Base-by-base conservation (phyloP, 371 early-diverging fungal genomes). In the Dichotomocladium elegans region DNA sequence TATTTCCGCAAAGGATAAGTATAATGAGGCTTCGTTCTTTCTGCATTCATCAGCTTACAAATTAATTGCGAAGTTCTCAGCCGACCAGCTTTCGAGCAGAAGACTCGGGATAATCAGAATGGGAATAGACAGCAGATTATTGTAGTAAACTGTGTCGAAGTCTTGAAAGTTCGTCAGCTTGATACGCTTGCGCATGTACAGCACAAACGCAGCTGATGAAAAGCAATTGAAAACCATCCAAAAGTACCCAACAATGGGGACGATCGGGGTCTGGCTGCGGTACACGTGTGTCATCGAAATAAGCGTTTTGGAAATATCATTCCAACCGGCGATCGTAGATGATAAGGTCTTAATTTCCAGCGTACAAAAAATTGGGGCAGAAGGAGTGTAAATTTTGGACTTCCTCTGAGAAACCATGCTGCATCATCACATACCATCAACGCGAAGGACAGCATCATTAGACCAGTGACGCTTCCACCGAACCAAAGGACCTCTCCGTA, bases 91-190 rank as follows among this genome's bases (percentile, higher is more conserved):
- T 58, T 97, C 98, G 59, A 89, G 79, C 6, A 91, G 47, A 1
- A 92, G 58, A 37, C 94, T 92, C 24, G 91, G 80, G 14, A 88
- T 49, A 2, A 91, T 49, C 54, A 97, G 85, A 14, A 97, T 71
- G 3, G 98, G 98, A 42, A 94, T 76, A 0, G 94, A 89, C 17
- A 99, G 68, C 27, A 92, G 51, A 63, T 96, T 99, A 78, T 97
- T 95, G 71, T 92, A 98, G 65, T 89, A 98, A n/a, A 99, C 96
- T 0, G 98, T 94, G 64, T 99, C 99, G 62, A 91, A 92, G 66
- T 96, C 95, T 66, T 91, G 90, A 57, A 94, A 93, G 51, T 82
- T 83, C 47, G 92, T 88, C 51, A 82, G 68, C 70, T 87, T 88
- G 65, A 98, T 92, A 45, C 85, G 80, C 60, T 84, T 79, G 66